Conservation (phyloP, 2,329 filamentous ascomycete species). For the Diaporthe citrichinensis region DNA sequence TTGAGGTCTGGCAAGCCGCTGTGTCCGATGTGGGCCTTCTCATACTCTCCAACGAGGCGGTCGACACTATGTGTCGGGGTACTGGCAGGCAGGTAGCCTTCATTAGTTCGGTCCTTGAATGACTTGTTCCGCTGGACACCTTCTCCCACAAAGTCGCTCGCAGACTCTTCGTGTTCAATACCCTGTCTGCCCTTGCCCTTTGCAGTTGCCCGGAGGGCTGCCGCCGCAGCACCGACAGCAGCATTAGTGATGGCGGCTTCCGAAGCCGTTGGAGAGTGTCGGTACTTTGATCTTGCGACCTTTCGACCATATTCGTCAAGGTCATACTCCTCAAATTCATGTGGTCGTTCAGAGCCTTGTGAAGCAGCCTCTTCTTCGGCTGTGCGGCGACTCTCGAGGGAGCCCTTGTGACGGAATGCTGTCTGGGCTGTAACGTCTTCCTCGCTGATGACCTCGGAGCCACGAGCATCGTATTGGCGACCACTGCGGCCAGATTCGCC, state of each 20-base stretch:
- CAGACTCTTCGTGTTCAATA: conserved; percentile 48
- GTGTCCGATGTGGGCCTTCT: conserved; percentile 72
- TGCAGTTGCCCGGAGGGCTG: conserved; percentile 62
- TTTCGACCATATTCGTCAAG: conserved; percentile 71
- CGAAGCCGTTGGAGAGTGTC: conserved; percentile 68
- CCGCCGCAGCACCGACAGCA: conserved; percentile 67
- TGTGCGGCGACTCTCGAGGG: conserved; percentile 54
- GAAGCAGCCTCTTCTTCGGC: conserved; percentile 58
- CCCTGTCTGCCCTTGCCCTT: conserved; percentile 61
- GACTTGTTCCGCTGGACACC: conserved; percentile 73
- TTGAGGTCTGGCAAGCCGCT: conserved; percentile 78
- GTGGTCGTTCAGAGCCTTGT: conserved; percentile 55
- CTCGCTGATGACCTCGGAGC: conserved; percentile 55
- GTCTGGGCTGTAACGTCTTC: conserved; percentile 52
- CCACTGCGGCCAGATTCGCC: conserved; percentile 65
- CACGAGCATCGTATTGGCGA: conserved; percentile 61
- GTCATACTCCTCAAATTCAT: conserved; percentile 64
- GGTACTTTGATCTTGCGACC: conserved; percentile 60
- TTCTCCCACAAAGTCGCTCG: conserved; percentile 59
- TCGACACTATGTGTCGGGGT: conserved; percentile 73
- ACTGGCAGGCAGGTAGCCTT: conserved; percentile 67
- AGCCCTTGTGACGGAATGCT: conserved; percentile 55
- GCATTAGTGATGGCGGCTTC: conserved; percentile 71
- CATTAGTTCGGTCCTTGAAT: conserved; percentile 75
- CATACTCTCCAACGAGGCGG: conserved; percentile 65